A percentile compares a stretch with the other conserved stretches of the same genome.
Evolutionary conservation across 2,329 filamentous ascomycete species (phyloP).

Genomic region (Neonectria hederae): DNA sequence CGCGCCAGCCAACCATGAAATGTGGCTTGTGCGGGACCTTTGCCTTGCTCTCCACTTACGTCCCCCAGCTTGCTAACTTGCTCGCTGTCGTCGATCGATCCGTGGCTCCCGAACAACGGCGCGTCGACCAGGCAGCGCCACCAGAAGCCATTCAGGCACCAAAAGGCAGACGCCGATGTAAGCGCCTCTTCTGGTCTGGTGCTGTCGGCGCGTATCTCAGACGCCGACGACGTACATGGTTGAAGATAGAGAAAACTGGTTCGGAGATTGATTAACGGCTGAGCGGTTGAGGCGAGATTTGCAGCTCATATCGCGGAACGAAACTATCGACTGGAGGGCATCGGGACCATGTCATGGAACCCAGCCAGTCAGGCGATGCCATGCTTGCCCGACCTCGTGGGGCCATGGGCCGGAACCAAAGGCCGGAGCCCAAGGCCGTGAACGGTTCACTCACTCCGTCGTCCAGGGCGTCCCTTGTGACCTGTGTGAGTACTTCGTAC

Average conservation of each 20-base stretch:
- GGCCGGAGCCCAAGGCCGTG: not conserved
- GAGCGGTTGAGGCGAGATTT: slow-evolving; percentile 24
- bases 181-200: not conserved
- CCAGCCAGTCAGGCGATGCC: slow-evolving; percentile 28
- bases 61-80: not conserved
- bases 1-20: too few species aligned
- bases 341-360: slow-evolving; percentile 26
- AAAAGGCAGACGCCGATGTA: not conserved
- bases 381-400: slow-evolving; percentile 17
- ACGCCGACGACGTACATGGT: too few species aligned
- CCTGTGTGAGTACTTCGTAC: not conserved
- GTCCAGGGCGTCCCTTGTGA: not conserved
- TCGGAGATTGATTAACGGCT: slow-evolving; percentile 19
- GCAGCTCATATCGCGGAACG: slow-evolving; percentile 4
- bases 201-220: not conserved
- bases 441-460: slow-evolving; percentile 8
- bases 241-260: not conserved
- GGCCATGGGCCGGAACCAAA: slow-evolving; percentile 5
- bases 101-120: not conserved
- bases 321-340: slow-evolving; percentile 20
- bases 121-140: not conserved
- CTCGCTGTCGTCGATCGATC: not conserved
- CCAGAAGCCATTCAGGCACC: not conserved
- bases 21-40: not conserved
- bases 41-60: not conserved